Base-by-base conservation (phyloP, 805 yeast genomes). In the Komagataella ulmi region DNA sequence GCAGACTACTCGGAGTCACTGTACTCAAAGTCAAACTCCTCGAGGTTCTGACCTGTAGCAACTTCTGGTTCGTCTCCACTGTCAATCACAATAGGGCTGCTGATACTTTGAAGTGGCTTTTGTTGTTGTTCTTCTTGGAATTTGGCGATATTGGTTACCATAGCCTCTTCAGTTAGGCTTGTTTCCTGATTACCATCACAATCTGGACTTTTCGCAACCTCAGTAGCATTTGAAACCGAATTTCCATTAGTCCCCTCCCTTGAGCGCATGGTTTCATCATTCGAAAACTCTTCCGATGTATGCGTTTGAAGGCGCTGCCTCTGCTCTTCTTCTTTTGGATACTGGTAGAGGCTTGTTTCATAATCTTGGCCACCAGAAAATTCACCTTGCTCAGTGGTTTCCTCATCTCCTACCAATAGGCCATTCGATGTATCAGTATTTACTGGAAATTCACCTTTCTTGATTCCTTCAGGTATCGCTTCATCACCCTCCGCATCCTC, bases 21-120 rank as follows among this genome's bases (percentile, higher is more conserved):
- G 51, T 70, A 71, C 48, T 73, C 79, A 55, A 75, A 74, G 0
- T 75, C 80, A 57, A 68, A 75, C 19, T 69, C 76, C 8, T 66
- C 69, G 17, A 36, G 47, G 14, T 48, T 3, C 3, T 30, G 14
- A 30, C 40, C 40, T 30, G n/a, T 2, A 30, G 14, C 40, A 30
- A 30, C 4, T 30, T 30, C 40, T 8, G 40, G n/a, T 30, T 30
- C 40, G n/a, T 30, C 40, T 10, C 1, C 40, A 30, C 40, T 30
- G 40, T 30, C 40, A 30, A 30, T 30, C 14, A 30, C 14, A 10
- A 30, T 30, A 30, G 40, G 40, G 14, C 14, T 30, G 14, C 40
- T 30, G 14, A 5, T 30, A 12, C 14, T 30, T 30, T 30, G 14
- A 10, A 10, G 12, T 10, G 40, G n/a, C 14, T 30, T 30, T 10